Base-by-base conservation (phyloP, 176 grass and related monocot species). In the Eremochloa ophiuroides region DNA sequence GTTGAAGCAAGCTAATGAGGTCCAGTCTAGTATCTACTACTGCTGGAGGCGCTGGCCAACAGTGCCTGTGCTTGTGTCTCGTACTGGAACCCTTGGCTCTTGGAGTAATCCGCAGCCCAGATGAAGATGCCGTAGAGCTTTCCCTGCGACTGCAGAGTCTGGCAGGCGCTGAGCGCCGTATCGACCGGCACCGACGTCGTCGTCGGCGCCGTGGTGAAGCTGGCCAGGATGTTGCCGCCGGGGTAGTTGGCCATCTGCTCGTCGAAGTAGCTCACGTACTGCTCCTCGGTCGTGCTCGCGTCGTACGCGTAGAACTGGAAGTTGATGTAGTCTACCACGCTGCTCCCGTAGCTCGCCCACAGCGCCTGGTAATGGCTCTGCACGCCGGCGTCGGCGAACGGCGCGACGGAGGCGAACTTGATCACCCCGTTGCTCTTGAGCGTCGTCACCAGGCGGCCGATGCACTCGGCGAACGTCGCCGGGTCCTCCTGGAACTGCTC, bases 271-370 rank as follows among this genome's bases (percentile, higher is more conserved):
- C 26, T 3, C 14, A 97, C 78, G 1, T 94, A 97, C 74, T 91
- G 58, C 38, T 60, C 39, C 33, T 53, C 83, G 31, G 89, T 91
- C 18, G 92, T 97, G 78, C 62, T 47, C 1, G 77, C 37, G 17
- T 25, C 37, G 35, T 94, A 97, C 4, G 42, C 95, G 47, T 94
- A 94, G 88, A 97, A 97, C 83, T 97, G 88, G 90, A 97, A 97
- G 85, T 97, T 94, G 40, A 92, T 47, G 42, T 94, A 92, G 89
- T 97, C 95, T 16, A 97, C 81, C 28, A 46, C 92, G 12, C 28
- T 10, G 0, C 22, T 10, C 50, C 67, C 80, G 29, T 91, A 87
- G 66, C 42, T 80, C 0, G 38, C 14, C 92, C 92, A 94, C 8
- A 97, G 74, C 1, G 90, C 88, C 76, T 80, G 28, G 82, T 97